Percentiles rank a stretch among this genome's conserved stretches.
These are phyloP conservation scores for Ceratopteris richardii DNA, from an alignment of 75 land plant genomes.

Conservation along the genomic window DNA sequence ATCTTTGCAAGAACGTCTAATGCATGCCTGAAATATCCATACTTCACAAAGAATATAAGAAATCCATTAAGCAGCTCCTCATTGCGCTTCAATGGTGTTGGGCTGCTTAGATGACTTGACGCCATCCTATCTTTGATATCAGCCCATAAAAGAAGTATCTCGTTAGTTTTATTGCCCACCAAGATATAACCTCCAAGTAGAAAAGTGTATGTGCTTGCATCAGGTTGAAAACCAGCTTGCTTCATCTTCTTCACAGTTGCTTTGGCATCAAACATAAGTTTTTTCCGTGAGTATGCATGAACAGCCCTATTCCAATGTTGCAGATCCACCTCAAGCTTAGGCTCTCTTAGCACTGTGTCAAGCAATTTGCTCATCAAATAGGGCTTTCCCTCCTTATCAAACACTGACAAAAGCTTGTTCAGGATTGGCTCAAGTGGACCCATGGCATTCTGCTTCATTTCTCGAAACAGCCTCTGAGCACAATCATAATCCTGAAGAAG, in stretches of 20 bases:
- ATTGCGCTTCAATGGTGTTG: background rate
- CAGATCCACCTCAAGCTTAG: background rate
- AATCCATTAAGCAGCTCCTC: slow-evolving; percentile 6
- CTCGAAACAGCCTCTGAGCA: background rate
- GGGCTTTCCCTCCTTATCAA: slow-evolving; percentile 1
- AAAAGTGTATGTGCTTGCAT: background rate
- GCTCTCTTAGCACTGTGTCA: background rate
- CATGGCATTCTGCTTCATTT: background rate
- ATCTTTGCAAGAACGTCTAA: background rate
- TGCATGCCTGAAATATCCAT: slow-evolving; percentile 4
- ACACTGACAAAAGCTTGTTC: background rate
- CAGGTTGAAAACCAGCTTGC: background rate
- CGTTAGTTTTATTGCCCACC: background rate
- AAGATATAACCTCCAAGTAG: slow-evolving; percentile 2
- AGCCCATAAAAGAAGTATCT: slow-evolving; percentile 1
- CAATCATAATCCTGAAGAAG: slow-evolving; percentile 4
- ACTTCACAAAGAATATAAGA: slow-evolving; percentile 1
- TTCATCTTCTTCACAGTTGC: background rate
- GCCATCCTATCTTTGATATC: background rate
- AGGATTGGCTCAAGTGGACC: slow-evolving; percentile 2
- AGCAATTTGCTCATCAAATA: background rate
- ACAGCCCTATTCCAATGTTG: slow-evolving; percentile 3
- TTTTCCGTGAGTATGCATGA: background rate
- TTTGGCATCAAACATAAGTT: background rate
- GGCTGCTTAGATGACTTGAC: too few relatives aligned